Evolutionary conservation across 352 stramenopile species (phyloP).

Genomic region (Pythium aristosporum): DNA sequence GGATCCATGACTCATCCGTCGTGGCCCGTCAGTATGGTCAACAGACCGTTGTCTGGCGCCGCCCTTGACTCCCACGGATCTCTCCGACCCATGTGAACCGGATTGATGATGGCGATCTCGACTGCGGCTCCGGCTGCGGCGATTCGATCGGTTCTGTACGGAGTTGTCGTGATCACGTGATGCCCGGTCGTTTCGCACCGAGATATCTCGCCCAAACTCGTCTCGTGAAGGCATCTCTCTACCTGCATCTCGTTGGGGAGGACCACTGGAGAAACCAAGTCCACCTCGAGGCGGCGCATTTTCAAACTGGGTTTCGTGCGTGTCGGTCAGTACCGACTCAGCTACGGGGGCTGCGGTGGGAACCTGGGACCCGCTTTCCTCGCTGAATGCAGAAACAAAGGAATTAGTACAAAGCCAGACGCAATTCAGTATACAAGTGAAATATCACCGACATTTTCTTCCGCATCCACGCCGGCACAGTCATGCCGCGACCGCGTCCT

Average conservation of each 20-base stretch:
- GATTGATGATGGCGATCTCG: background rate
- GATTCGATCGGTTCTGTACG: background rate
- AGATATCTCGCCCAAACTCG: slow-evolving; percentile 34
- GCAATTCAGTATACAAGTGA: slow-evolving; percentile 1
- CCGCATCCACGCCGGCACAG: slow-evolving; percentile 91
- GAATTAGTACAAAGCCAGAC: background rate
- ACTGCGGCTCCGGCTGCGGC: slow-evolving; percentile 17
- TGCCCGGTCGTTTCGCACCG: background rate
- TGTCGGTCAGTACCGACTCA: slow-evolving; percentile 2
- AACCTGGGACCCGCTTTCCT: slow-evolving; percentile 44
- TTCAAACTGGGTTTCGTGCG: slow-evolving; percentile 47
- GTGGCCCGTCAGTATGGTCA: background rate
- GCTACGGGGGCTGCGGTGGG: slow-evolving; percentile 8
- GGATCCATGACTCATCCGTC: no score
- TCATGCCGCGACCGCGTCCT: slow-evolving; percentile 86
- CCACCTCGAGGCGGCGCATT: slow-evolving; percentile 36
- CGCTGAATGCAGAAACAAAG: slow-evolving; percentile 33
- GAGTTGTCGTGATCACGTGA: background rate
- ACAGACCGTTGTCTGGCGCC: background rate
- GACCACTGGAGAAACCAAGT: slow-evolving; percentile 20
- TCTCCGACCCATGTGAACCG: background rate
- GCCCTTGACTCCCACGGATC: background rate
- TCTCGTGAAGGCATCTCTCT: slow-evolving; percentile 5
- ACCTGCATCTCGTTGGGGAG: background rate
- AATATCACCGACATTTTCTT: slow-evolving; percentile 79